Percentiles rank a stretch among this genome's conserved stretches.
Evolutionary conservation across 2,329 filamentous ascomycete species (phyloP).

Genomic region (Colletotrichum sp.): DNA sequence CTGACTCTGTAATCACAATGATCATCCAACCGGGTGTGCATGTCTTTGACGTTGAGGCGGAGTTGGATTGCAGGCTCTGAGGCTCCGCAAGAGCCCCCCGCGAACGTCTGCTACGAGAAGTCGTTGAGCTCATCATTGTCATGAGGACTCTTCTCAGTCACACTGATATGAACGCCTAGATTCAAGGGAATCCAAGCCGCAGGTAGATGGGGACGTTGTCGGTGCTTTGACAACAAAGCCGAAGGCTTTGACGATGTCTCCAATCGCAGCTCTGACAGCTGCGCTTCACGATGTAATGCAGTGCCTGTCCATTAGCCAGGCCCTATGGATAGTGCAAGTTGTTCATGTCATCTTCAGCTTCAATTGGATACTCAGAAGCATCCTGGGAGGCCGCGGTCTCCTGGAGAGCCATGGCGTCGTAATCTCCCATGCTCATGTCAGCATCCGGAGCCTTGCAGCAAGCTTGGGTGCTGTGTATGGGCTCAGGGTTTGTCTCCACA

Average conservation of each 20-base stretch:
- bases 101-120: neutral
- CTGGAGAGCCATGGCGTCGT: neutral
- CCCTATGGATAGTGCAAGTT: neutral
- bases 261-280: neutral
- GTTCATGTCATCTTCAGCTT: neutral
- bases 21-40: neutral
- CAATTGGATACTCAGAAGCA: neutral
- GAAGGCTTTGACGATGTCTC: neutral
- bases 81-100: neutral
- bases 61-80: neutral
- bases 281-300: neutral
- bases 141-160: neutral
- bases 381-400: neutral
- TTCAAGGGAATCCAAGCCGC: neutral
- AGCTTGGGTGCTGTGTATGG: too few relatives aligned
- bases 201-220: neutral
- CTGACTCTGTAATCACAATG: neutral
- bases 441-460: too few relatives aligned
- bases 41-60: neutral
- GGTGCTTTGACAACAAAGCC: neutral
- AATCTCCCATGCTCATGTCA: neutral
- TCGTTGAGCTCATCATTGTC: neutral
- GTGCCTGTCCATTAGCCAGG: neutral
- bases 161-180: neutral
- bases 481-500: neutral